phyloP scores from a whole-genome alignment of 129 eudicot species.

The Helianthus annuus region HanXRQr2.0-SUNRISE NC_035449.2:188821809-188822308 shows the following conservation, averaged over 20 bases:
- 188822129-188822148: conserved; percentile 40
- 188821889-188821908: background rate
- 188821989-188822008: conserved; percentile 59
- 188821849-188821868: background rate
- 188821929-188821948: conserved; percentile 15
- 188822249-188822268: conserved; percentile 51
- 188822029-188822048: conserved; percentile 81
- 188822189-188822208: conserved; percentile 43
- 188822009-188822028: conserved; percentile 77
- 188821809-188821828: no score
- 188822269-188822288: conserved; percentile 70
- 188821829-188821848: no score
- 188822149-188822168: conserved; percentile 34
- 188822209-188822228: conserved; percentile 66
- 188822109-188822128: conserved; percentile 54
- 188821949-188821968: background rate
- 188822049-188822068: conserved; percentile 79
- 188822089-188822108: conserved; percentile 83
- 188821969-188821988: background rate
- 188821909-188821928: background rate
- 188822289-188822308: conserved; percentile 67
- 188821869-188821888: background rate
- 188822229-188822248: conserved; percentile 40
- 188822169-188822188: conserved; percentile 26
- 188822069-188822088: conserved; percentile 68